Evolutionary conservation across 1,284 basidiomycete species (phyloP), one percentile per base, ranked within the genome.

Genomic region (Sporisorium iseilematis-ciliati): DNA sequence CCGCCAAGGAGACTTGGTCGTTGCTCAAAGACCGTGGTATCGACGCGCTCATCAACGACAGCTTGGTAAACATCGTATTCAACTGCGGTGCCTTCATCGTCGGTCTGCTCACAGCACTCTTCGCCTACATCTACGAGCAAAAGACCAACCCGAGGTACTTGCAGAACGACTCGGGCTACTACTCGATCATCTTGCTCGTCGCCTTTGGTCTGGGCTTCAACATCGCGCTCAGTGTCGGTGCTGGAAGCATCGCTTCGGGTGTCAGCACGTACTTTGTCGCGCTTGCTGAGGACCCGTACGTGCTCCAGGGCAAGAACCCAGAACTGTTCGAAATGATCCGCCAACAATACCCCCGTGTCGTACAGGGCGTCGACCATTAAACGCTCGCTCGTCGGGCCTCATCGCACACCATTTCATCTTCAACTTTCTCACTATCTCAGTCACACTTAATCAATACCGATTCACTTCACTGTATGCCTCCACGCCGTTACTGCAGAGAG

Each of bases 1-100:
- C 94, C n/a, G 93, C 94, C 4, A 94, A 92, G 85, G 93, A 94
- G 83, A 94, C 94, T 0, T 96, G 93, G 93, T 88, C 89, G n/a
- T 84, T 95, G 58, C 90, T 95, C 87, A 91, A 90, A 80, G 92
- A 95, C 81, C 71, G 73, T 63, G 94, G 91, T 26, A 91, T 95
- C 75, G 92, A 93, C 80, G 92, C 92, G 1, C 86, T 96, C 18
- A 89, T 94, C 80, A 94, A 95, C 82, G 93, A 95, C 85, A 92
- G 90, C 1, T 88, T 95, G 20, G 91, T 94, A 68, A 90, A 91
- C 78, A 93, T 82, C 45, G 82, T 85, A 55, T 86, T 84, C 79
- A 78, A 76, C 49, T 76, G 82, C 63, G 83, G 82, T 14, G 90
- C 90, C 4, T 95, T 94, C 85, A 87, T 89, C 54, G 90, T 94